Evolutionary conservation across 495 filamentous ascomycete genomes (phyloP).

Genomic region (Entonaema liquescens): DNA sequence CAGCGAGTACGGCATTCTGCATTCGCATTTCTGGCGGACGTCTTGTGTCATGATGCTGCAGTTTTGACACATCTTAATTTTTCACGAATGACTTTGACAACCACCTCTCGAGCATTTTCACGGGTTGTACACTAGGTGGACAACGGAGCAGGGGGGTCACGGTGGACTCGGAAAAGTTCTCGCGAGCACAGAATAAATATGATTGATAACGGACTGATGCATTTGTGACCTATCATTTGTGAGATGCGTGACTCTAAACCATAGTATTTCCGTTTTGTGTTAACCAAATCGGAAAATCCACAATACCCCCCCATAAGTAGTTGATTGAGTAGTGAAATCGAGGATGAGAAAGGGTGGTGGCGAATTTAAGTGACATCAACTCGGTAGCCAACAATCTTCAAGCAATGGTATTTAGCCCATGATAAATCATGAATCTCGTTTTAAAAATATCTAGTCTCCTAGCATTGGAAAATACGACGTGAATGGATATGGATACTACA

Average conservation of each 20-base stretch:
- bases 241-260: background rate
- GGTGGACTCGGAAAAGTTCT: slow-evolving; percentile 48
- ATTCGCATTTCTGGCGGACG: slow-evolving; percentile 36
- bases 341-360: background rate
- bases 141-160: slow-evolving; percentile 39
- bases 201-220: slow-evolving; percentile 42
- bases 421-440: background rate
- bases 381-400: background rate
- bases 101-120: slow-evolving; percentile 45
- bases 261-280: background rate
- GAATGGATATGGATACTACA: background rate
- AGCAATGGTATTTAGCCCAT: background rate
- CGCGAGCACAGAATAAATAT: slow-evolving; percentile 46
- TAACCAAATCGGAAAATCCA: background rate
- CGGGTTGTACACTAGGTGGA: slow-evolving; percentile 49
- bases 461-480: background rate
- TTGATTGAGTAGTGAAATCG: too few species aligned
- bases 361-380: background rate
- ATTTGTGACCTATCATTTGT: background rate
- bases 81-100: slow-evolving; percentile 39
- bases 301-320: background rate
- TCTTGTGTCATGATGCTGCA: slow-evolving; percentile 28
- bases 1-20: slow-evolving; percentile 22
- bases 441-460: background rate
- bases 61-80: slow-evolving; percentile 38